phyloP scores from a whole-genome alignment of 2,329 filamentous ascomycete genomes.

The Aureobasidium sp. region DNA sequence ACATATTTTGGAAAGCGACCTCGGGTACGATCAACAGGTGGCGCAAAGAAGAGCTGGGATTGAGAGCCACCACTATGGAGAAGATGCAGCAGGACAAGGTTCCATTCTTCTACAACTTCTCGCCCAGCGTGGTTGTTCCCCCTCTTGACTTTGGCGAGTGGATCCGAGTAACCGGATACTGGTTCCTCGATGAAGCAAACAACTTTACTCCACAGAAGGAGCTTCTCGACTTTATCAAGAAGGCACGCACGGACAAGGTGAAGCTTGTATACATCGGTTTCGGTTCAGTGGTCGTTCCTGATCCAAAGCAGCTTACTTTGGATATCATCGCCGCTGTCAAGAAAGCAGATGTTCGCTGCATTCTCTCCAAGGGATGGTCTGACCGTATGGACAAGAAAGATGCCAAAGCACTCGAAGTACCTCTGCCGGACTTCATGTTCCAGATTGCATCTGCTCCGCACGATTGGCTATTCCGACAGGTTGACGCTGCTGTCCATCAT shows the following conservation, averaged over 20 bases:
- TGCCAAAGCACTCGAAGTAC: conserved; percentile 54
- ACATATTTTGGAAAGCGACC: conserved; percentile 92
- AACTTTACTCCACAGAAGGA: conserved; percentile 69
- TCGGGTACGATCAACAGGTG: conserved; percentile 87
- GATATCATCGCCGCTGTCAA: conserved; percentile 89
- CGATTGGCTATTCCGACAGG: conserved; percentile 91
- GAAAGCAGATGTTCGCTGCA: conserved; percentile 88
- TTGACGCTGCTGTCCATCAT: conserved; percentile 91
- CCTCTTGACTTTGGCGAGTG: conserved; percentile 95
- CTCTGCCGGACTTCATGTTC: conserved; percentile 70
- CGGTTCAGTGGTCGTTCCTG: conserved; percentile 87
- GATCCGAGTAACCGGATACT: conserved; percentile 96
- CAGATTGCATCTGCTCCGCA: conserved; percentile 80
- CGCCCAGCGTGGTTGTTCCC: conserved; percentile 84
- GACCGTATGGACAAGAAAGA: conserved; percentile 63
- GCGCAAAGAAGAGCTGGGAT: conserved; percentile 70
- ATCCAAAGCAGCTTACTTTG: conserved; percentile 79
- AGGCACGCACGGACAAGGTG: conserved; percentile 72
- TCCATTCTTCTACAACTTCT: conserved; percentile 98
- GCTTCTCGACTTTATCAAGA: conserved; percentile 72
- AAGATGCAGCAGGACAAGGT: conserved; percentile 95
- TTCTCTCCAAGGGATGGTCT: conserved; percentile 95
- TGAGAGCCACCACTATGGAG: conserved; percentile 75
- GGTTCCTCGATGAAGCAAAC: conserved; percentile 77
- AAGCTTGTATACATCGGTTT: conserved; percentile 97